Percentiles rank a stretch among this genome's conserved stretches.
Evolutionary conservation across 768 basidiomycete species (phyloP).

Genomic region (Fistulinella prunicolor): DNA sequence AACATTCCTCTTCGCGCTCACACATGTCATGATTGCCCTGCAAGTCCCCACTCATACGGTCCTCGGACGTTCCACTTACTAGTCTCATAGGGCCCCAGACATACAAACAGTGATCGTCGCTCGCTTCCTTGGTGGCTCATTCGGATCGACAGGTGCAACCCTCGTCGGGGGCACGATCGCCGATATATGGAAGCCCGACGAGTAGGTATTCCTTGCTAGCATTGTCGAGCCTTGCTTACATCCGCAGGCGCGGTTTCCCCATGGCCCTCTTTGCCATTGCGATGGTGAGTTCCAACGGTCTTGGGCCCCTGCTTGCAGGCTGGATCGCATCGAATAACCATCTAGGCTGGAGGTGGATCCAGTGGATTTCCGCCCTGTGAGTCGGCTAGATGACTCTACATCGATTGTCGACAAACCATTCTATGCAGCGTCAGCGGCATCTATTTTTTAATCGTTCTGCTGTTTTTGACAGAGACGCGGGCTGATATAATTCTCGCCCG

Average conservation of each 20-base stretch:
- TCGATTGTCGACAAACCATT: background rate
- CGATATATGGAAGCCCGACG: slow-evolving; percentile 62
- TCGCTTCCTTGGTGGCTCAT: slow-evolving; percentile 63
- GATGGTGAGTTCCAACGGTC: slow-evolving; percentile 57
- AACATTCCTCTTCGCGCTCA: slow-evolving; percentile 45
- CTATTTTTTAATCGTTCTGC: slow-evolving; percentile 47
- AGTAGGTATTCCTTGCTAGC: slow-evolving; percentile 50
- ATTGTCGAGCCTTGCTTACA: slow-evolving; percentile 9
- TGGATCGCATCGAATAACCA: slow-evolving; percentile 61
- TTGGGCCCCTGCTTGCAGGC: slow-evolving; percentile 63
- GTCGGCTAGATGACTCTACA: slow-evolving; percentile 2
- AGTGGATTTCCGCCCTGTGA: slow-evolving; percentile 75
- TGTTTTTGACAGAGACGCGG: slow-evolving; percentile 73
- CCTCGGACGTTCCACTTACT: slow-evolving; percentile 4
- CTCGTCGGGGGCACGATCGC: slow-evolving; percentile 76
- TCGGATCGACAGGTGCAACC: slow-evolving; percentile 66
- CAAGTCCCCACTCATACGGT: slow-evolving; percentile 6
- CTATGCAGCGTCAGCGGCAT: slow-evolving; percentile 46
- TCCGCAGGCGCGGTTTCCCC: slow-evolving; percentile 63
- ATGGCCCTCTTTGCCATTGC: slow-evolving; percentile 70
- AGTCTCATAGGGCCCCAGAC: slow-evolving; percentile 34
- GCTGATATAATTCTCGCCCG: slow-evolving; percentile 65
- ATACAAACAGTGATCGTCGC: slow-evolving; percentile 63
- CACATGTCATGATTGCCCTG: slow-evolving; percentile 43
- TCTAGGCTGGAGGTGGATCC: slow-evolving; percentile 79